A percentile compares a stretch with the other conserved stretches of the same genome.
Conservation (phyloP, 2,329 filamentous ascomycete species). For the Alternaria sp. region DNA sequence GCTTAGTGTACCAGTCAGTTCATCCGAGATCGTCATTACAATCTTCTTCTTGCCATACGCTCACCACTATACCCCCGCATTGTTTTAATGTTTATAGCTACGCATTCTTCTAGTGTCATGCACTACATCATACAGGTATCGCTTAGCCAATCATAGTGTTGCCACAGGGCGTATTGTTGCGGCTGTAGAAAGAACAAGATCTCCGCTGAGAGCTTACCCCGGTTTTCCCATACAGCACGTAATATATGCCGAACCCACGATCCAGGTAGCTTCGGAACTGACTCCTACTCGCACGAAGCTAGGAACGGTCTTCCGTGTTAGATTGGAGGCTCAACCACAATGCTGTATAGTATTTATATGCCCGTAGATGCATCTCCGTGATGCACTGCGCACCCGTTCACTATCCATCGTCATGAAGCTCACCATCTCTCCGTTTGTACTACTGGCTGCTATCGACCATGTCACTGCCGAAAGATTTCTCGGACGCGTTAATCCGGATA, state of each 20-base stretch:
- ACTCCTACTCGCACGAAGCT: neutral
- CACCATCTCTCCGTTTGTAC: neutral
- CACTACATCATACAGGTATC: neutral
- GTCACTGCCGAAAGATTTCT: slow-evolving; percentile 29
- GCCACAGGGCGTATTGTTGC: neutral
- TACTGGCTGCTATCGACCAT: slow-evolving; percentile 9
- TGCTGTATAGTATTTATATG: neutral
- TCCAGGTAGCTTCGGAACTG: neutral
- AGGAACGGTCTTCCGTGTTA: neutral
- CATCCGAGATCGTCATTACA: slow-evolving; percentile 1
- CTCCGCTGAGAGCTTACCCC: neutral
- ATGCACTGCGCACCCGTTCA: neutral
- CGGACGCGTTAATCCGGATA: slow-evolving; percentile 56
- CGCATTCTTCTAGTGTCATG: neutral
- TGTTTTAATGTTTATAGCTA: neutral
- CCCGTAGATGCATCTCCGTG: neutral
- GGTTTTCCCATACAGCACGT: neutral
- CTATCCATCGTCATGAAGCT: neutral
- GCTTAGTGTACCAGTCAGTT: neutral
- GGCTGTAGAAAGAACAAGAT: neutral
- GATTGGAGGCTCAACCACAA: neutral
- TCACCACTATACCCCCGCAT: neutral
- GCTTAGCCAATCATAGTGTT: neutral
- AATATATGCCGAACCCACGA: neutral
- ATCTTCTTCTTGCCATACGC: neutral